Conservation (phyloP, 2,329 filamentous ascomycete genomes). For the Pyrenochaeta sp. region DNA sequence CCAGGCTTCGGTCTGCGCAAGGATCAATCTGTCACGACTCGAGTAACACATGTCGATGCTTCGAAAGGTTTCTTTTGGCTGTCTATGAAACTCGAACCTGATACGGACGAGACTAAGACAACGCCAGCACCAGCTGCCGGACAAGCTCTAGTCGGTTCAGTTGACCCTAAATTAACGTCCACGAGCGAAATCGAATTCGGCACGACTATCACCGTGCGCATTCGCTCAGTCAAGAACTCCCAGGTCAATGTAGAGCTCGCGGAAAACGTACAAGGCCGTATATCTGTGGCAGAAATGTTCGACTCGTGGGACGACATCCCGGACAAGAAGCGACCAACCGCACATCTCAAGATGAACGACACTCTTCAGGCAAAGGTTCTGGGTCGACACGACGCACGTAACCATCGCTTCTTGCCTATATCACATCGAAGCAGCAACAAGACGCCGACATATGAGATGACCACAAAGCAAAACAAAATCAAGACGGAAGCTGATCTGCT, state of each 20-base stretch:
- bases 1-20: slow-evolving; percentile 81
- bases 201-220: slow-evolving; percentile 74
- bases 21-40: slow-evolving; percentile 76
- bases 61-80: slow-evolving; percentile 73
- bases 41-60: slow-evolving; percentile 74
- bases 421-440: slow-evolving; percentile 82
- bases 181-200: slow-evolving; percentile 79
- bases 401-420: slow-evolving; percentile 90
- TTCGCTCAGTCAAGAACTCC: slow-evolving; percentile 86
- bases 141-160: slow-evolving; percentile 61
- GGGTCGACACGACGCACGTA: slow-evolving; percentile 87
- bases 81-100: slow-evolving; percentile 63
- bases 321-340: slow-evolving; percentile 81
- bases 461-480: slow-evolving; percentile 71
- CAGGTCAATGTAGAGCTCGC: slow-evolving; percentile 91
- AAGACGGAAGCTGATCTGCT: slow-evolving; percentile 68
- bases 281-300: slow-evolving; percentile 91
- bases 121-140: slow-evolving; percentile 38
- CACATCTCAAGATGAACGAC: slow-evolving; percentile 74
- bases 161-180: slow-evolving; percentile 70
- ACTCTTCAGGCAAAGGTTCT: slow-evolving; percentile 78
- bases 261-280: slow-evolving; percentile 88
- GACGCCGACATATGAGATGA: slow-evolving; percentile 79
- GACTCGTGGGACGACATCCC: slow-evolving; percentile 86
- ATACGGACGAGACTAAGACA: slow-evolving; percentile 45